A percentile compares a stretch with the other conserved stretches of the same genome.
These are phyloP conservation scores for Sungouiella thailandica DNA, from an alignment of 805 yeast genomes.

Conservation along the genomic window DNA sequence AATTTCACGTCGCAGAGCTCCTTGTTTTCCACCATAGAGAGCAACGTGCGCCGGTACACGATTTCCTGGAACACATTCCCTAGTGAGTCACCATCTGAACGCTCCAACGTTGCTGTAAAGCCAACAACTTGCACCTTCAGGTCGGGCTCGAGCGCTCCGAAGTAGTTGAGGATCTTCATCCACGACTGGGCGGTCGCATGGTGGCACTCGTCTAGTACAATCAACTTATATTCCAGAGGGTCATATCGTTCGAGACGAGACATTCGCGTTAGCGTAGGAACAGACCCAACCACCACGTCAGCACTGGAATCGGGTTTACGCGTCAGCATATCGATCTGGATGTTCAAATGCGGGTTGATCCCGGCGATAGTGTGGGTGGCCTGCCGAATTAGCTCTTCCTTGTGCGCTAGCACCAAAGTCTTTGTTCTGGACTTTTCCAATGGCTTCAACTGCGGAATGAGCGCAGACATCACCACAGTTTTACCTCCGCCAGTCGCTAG, in stretches of 20 bases:
- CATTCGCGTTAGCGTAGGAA: constrained; percentile 52
- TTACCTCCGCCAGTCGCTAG: constrained; percentile 96
- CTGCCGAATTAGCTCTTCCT: constrained; percentile 73
- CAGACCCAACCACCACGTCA: constrained; percentile 74
- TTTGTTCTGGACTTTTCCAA: constrained; percentile 21
- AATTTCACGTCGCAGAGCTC: constrained; percentile 70
- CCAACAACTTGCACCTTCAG: constrained; percentile 63
- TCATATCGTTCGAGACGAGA: constrained; percentile 48
- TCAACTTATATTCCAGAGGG: constrained; percentile 59
- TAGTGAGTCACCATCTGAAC: constrained; percentile 67
- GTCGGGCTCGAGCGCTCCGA: constrained; percentile 40
- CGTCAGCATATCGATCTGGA: constrained; percentile 69
- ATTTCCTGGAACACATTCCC: constrained; percentile 63
- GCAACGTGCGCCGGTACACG: constrained; percentile 61
- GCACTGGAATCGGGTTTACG: constrained; percentile 37
- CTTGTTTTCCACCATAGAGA: constrained; percentile 61
- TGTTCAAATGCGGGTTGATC: constrained; percentile 45
- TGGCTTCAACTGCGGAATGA: constrained; percentile 41
- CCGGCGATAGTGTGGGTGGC: constrained; percentile 47
- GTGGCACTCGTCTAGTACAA: constrained; percentile 89
- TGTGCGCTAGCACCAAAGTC: constrained; percentile 68
- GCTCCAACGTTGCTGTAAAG: constrained; percentile 79
- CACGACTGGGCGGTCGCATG: constrained; percentile 79
- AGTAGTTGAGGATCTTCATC: constrained; percentile 50
- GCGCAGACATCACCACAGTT: constrained; percentile 67